A percentile compares a stretch with the other conserved stretches of the same genome.
Evolutionary conservation across 441 rosid genomes (phyloP).

Genomic region (Kokia cookei): DNA sequence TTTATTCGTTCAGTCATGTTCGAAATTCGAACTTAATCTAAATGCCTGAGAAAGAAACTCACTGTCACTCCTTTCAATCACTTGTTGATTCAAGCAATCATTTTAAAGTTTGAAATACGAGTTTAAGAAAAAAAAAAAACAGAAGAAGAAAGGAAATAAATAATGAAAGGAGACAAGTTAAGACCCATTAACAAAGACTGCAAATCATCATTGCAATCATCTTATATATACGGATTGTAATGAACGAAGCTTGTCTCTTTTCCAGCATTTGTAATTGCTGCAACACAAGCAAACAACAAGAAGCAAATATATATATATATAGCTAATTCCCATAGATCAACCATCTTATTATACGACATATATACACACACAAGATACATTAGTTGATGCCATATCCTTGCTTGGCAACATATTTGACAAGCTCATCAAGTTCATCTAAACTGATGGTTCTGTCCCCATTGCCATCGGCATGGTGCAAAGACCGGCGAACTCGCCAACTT

Average conservation of each 20-base stretch:
- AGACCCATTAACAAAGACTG: too few relatives aligned
- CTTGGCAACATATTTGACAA: background rate
- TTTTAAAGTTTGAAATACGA: too few relatives aligned
- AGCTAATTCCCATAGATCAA: background rate
- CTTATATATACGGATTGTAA: background rate
- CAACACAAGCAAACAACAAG: background rate
- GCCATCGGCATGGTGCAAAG: constrained; percentile 1
- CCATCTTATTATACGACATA: background rate
- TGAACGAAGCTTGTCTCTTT: background rate
- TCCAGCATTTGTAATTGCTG: background rate
- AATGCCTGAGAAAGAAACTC: too few relatives aligned
- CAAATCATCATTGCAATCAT: too few relatives aligned
- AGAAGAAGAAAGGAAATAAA: too few relatives aligned
- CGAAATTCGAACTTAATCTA: too few relatives aligned
- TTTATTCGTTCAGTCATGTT: too few relatives aligned
- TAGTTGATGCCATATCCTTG: background rate
- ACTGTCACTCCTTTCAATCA: too few relatives aligned
- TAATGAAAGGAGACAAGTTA: too few relatives aligned
- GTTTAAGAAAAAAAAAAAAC: too few relatives aligned
- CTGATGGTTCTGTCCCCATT: background rate
- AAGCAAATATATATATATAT: background rate
- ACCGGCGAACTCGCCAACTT: background rate
- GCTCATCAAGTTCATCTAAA: background rate
- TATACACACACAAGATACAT: background rate
- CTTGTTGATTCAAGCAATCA: too few relatives aligned